These are phyloP conservation scores for Omphalea diandra DNA, from an alignment of 441 rosid genomes.

Conservation along the genomic window DNA sequence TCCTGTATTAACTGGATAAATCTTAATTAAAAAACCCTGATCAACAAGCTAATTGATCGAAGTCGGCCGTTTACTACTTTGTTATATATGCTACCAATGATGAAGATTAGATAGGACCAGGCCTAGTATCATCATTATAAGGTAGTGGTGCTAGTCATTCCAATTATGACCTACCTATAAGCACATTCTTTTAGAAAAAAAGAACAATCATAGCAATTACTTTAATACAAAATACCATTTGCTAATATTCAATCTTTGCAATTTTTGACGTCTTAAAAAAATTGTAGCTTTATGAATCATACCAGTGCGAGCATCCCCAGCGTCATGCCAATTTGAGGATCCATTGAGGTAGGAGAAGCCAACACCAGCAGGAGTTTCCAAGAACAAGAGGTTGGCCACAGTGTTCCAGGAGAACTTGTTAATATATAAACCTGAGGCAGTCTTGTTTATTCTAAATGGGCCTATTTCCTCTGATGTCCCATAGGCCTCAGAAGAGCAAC, in stretches of 20 bases:
- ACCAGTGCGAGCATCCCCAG: constrained; percentile 93
- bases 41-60: constrained; percentile 15
- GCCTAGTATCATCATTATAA: constrained; percentile 13
- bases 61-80: constrained; percentile 6
- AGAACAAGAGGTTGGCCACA: constrained; percentile 78
- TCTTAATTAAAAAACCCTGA: neutral
- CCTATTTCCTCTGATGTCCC: constrained; percentile 92
- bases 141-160: constrained; percentile 19
- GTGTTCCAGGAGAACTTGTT: constrained; percentile 93
- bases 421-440: constrained; percentile 69
- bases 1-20: neutral
- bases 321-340: constrained; percentile 69
- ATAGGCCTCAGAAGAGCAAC: constrained; percentile 97
- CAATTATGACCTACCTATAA: constrained; percentile 8
- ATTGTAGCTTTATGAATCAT: neutral
- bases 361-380: constrained; percentile 97
- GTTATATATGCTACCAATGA: neutral
- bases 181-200: neutral
- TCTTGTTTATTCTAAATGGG: constrained; percentile 84
- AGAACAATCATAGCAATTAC: neutral
- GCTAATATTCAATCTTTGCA: too few species aligned
- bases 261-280: neutral
- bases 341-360: constrained; percentile 94
- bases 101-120: constrained; percentile 6
- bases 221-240: neutral